Base-by-base conservation (phyloP, 1,284 basidiomycete species). In the Trichosporon asahii region DNA sequence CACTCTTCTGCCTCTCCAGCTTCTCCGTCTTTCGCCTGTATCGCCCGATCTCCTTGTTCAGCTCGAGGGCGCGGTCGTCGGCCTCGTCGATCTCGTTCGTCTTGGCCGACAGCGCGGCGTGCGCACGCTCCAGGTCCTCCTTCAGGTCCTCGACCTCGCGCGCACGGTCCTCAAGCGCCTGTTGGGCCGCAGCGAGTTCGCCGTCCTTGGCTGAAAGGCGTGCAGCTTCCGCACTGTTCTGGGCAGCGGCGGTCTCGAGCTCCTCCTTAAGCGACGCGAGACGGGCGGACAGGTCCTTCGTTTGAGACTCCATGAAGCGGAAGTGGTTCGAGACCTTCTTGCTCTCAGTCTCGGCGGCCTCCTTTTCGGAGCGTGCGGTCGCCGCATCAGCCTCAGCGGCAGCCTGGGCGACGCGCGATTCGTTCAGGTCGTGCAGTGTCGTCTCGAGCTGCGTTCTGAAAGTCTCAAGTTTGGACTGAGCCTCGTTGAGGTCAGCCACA, bases 111-210 rank as follows among this genome's bases (percentile, higher is more conserved):
- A 72, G 69, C 14, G 64, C 64, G 14, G 49, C 65, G 12, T 63
- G 40, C 4, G 70, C 65, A 2, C 72, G 64, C 61, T 71, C 25
- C 0, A 73, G n/a, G 55, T 73, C 72, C 53, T 73, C 72, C 27
- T 66, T 31, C 8, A 68, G 44, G n/a, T 69, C 68, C 0, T 37
- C 68, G 12, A 80, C 66, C 53, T 68, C 82, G 67, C 76, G 70
- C 2, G 67, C 68, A 25, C 73, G 71, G 31, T 70, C 76, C 73
- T 86, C 78, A 67, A 83, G 14, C 7, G 27, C 11, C 14, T 70
- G 67, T 2, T 29, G 57, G 1, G 35, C 57, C 3, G 57, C 57
- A 6, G 57, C 44, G 0, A 68, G 15, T 37, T 70, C 68, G 12
- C 31, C 64, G 18, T 55, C 68, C 53, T 65, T 65, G 23, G 60